Conservation (phyloP, 2,329 filamentous ascomycete species). For the Pyrenophora seminiperda region DNA sequence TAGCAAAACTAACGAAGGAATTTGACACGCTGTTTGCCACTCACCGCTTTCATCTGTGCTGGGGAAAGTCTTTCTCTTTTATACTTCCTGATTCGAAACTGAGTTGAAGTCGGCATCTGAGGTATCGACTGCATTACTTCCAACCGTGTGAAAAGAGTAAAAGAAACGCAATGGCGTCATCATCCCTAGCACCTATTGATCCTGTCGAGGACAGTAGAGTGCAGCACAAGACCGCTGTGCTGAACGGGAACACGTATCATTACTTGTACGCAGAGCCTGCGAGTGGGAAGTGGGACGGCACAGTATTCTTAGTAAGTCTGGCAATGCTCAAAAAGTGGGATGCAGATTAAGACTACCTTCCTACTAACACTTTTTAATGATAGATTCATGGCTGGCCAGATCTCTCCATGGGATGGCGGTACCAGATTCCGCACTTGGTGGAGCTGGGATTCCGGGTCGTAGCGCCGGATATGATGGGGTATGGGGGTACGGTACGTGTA, state of each 20-base stretch:
- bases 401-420: conserved; percentile 82
- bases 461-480: conserved; percentile 85
- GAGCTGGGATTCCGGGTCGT: conserved; percentile 77
- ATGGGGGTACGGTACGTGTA: conserved; percentile 69
- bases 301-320: conserved; percentile 60
- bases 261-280: conserved; percentile 60
- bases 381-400: conserved; percentile 83
- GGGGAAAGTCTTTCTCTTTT: too few species aligned
- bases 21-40: too few species aligned
- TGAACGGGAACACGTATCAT: conserved; percentile 74
- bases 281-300: conserved; percentile 53
- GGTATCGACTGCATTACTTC: too few species aligned
- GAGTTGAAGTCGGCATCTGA: too few species aligned
- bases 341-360: too few species aligned
- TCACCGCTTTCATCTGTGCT: too few species aligned
- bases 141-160: too few species aligned
- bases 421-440: conserved; percentile 79
- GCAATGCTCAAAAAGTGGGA: too few species aligned
- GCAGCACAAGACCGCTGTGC: conserved; percentile 63
- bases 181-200: conserved; percentile 67
- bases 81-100: too few species aligned
- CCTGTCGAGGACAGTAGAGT: conserved; percentile 69
- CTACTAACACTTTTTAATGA: too few species aligned
- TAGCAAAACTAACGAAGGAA: too few species aligned
- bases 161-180: conserved; percentile 10